Conservation (phyloP, 2,329 filamentous ascomycete genomes). For the Emmonsia crescens region DNA sequence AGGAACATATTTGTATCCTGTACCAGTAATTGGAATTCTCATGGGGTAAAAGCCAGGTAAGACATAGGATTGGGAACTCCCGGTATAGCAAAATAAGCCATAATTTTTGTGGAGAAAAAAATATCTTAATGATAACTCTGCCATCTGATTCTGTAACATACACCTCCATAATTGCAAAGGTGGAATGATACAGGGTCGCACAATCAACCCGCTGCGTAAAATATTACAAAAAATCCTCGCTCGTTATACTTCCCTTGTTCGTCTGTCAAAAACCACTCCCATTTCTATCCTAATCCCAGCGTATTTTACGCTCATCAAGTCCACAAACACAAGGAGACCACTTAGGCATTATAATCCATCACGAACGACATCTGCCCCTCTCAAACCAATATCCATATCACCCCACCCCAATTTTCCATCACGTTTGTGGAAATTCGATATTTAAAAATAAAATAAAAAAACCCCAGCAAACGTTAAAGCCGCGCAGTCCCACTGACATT, state of each 20-base stretch:
- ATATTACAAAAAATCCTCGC: background rate
- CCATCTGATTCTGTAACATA: background rate
- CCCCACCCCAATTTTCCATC: background rate
- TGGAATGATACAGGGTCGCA: background rate
- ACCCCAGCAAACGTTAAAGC: background rate
- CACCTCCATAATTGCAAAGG: no score
- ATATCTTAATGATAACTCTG: background rate
- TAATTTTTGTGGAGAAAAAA: background rate
- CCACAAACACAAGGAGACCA: background rate
- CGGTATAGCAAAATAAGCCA: background rate
- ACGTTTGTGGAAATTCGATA: background rate
- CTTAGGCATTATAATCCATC: background rate
- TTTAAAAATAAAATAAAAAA: background rate
- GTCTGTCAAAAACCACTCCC: background rate
- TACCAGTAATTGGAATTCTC: background rate
- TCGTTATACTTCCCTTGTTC: background rate
- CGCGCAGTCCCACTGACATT: slow-evolving; percentile 9
- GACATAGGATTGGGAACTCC: background rate
- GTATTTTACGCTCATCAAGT: background rate
- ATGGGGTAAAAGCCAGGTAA: background rate
- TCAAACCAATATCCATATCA: background rate
- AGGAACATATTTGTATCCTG: background rate
- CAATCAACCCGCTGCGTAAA: background rate
- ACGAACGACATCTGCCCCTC: background rate
- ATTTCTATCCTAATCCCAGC: background rate